Evolutionary conservation across 345 rosid genomes (phyloP), one percentile per base, ranked within the genome.

Genomic region (Hirschfeldia incana): DNA sequence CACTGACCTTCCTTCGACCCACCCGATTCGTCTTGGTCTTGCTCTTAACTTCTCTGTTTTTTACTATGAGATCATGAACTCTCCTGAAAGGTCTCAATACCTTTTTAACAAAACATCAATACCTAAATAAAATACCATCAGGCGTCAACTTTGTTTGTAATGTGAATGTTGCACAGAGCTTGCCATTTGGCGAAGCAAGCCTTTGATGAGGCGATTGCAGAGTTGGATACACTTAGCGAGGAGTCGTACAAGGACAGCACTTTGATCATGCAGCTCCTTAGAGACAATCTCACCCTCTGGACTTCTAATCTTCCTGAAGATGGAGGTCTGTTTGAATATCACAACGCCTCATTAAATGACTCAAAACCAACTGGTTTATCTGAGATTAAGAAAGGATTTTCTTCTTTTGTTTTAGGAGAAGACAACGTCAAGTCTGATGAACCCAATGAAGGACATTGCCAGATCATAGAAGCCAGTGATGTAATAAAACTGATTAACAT

Each of bases 181-280:
- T 95, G 99, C 78, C 98, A 91, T 87, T 85, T 95, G 87, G 99
- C 99, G 2, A 95, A 95, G 75, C 98, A 95, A 86, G 97, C 99
- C 69, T 95, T 95, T 10, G 99, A 93, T 73, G 98, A 93, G 87
- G 99, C 98, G 10, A 95, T 95, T 76, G 92, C 99, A 0, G 99
- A 93, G 83, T 85, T 95, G 82, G 99, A 95, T 86, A 93, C 96
- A 51, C 81, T 95, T 72, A 95, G 94, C 51, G 98, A 93, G 87
- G 98, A 95, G 80, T 95, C 99, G 2, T 95, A 93, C 89, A 95
- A 95, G 83, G 99, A 95, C 79, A 95, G 99, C 87, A 95, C 99
- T 62, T 86, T 95, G 81, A 95, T 95, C 49, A 95, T 95, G 97
- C 99, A 95, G 90, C 93, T 95, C 73, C 84, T 95, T 60, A 91